Percentiles rank a stretch among this genome's conserved stretches.
Evolutionary conservation across 2,329 filamentous ascomycete genomes (phyloP).

Genomic region (Talaromyces sp.): DNA sequence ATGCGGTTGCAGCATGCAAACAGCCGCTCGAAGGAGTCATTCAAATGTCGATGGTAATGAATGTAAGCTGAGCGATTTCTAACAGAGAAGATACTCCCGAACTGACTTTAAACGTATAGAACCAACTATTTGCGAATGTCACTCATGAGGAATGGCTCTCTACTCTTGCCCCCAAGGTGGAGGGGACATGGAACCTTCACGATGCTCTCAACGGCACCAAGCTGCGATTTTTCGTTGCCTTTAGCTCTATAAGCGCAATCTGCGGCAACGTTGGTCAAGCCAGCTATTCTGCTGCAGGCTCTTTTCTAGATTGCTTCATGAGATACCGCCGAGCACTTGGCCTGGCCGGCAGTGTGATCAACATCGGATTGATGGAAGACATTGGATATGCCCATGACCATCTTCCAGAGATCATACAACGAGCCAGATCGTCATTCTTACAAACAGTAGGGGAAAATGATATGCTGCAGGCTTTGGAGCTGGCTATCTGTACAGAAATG

Average conservation of each 20-base stretch:
- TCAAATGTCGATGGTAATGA: constrained; percentile 42
- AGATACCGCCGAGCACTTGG: background rate
- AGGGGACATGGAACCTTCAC: background rate
- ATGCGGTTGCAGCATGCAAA: background rate
- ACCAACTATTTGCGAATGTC: constrained; percentile 26
- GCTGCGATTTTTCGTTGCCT: background rate
- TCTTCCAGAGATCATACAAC: background rate
- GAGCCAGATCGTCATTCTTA: background rate
- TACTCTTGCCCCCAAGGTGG: constrained; percentile 4
- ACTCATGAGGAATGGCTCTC: constrained; percentile 19
- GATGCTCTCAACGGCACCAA: background rate
- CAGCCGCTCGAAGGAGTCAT: constrained; percentile 38
- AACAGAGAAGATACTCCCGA: too few relatives aligned
- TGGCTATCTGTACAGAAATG: background rate
- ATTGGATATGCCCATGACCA: background rate
- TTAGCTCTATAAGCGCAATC: background rate
- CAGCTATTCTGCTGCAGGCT: background rate
- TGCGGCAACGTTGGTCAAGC: background rate
- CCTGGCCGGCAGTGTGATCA: background rate
- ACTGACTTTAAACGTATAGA: constrained; percentile 4
- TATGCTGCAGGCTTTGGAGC: background rate
- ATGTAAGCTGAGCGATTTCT: constrained; percentile 16
- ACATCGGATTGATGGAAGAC: background rate
- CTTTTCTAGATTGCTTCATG: background rate
- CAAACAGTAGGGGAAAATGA: background rate